phyloP scores from a whole-genome alignment of 2,329 filamentous ascomycete genomes.

The Xylaria sp. region DNA sequence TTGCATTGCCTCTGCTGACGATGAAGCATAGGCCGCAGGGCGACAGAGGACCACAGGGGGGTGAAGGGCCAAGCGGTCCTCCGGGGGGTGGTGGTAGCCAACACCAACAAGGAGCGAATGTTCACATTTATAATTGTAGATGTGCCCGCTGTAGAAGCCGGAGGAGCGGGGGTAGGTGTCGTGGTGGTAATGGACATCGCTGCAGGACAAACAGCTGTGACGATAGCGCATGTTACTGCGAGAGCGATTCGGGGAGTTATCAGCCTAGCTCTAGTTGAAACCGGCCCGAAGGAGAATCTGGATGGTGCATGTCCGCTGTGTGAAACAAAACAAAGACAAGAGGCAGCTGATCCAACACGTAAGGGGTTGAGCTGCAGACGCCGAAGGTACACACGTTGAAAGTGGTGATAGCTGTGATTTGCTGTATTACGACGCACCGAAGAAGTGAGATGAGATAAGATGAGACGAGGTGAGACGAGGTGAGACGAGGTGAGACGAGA shows the following conservation, averaged over 20 bases:
- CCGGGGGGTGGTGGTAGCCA: neutral
- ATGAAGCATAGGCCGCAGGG: neutral
- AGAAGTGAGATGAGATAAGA: too few species aligned
- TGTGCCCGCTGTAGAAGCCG: neutral
- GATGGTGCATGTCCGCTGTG: neutral
- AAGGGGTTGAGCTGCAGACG: too few species aligned
- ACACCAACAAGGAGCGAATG: neutral
- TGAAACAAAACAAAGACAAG: too few species aligned
- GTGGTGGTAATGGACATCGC: neutral
- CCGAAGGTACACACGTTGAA: too few species aligned
- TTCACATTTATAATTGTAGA: neutral
- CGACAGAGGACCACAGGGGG: neutral
- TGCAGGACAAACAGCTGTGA: neutral
- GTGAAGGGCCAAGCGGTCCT: neutral
- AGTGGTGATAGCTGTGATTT: slow-evolving; percentile 7
- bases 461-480: too few species aligned
- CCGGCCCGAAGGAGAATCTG: neutral
- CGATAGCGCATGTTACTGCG: neutral
- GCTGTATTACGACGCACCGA: slow-evolving; percentile 1
- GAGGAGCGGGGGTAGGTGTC: neutral
- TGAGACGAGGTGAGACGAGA: too few species aligned
- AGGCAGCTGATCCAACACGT: too few species aligned
- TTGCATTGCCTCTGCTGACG: neutral
- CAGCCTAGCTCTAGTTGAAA: neutral
- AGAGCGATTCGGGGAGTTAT: neutral